Percentiles rank a stretch among this genome's conserved stretches.
These are phyloP conservation scores for Jackrogersella multiformis DNA, from an alignment of 495 filamentous ascomycete species.

Conservation along the genomic window DNA sequence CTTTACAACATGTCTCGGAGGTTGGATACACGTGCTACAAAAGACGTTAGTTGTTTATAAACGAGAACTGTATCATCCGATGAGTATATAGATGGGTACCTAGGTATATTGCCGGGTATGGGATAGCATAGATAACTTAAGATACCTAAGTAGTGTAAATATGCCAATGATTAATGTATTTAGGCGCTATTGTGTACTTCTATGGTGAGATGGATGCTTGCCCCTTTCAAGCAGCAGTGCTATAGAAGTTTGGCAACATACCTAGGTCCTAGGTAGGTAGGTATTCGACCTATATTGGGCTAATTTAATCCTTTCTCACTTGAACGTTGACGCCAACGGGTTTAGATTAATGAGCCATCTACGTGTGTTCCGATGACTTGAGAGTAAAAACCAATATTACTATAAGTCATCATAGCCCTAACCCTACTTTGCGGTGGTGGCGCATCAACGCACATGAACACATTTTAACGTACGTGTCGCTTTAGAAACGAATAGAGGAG, in stretches of 20 bases:
- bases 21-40: neutral
- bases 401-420: no score
- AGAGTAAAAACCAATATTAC: no score
- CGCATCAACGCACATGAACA: neutral
- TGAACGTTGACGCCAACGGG: neutral
- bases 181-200: no score
- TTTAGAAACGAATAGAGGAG: neutral
- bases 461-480: slow-evolving; percentile 3
- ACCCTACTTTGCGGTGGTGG: no score
- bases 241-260: no score
- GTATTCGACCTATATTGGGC: neutral
- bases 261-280: no score
- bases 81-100: neutral
- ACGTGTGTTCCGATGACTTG: slow-evolving; percentile 1
- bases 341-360: neutral
- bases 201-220: no score
- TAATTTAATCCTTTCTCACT: neutral
- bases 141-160: no score
- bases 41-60: neutral
- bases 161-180: no score
- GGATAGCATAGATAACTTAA: no score
- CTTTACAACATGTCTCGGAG: neutral
- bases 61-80: no score
- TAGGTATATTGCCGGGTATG: neutral
- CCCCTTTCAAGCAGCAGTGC: no score